These are phyloP conservation scores for Colletotrichum sidae DNA, from an alignment of 2,329 filamentous ascomycete genomes.

Conservation along the genomic window DNA sequence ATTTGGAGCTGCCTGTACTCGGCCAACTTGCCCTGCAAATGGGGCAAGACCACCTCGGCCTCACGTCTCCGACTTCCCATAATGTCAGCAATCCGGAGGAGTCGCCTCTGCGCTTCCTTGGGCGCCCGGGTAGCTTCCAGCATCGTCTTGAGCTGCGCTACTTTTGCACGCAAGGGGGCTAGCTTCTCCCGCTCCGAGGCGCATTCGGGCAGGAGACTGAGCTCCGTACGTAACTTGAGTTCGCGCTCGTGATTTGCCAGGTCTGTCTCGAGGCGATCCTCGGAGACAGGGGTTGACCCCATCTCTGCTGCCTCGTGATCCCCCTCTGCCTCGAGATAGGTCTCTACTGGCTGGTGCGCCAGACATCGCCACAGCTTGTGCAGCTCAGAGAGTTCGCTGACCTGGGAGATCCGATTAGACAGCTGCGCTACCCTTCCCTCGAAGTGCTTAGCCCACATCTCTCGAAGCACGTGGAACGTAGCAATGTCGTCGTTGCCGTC, in stretches of 20 bases:
- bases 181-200: slow-evolving; percentile 1
- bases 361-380: neutral
- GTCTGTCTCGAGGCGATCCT: neutral
- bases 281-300: neutral
- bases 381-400: neutral
- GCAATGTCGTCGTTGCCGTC: neutral
- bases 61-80: too few species aligned
- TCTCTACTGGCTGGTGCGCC: neutral
- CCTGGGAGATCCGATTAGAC: neutral
- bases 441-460: slow-evolving; percentile 4
- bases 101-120: neutral
- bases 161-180: neutral
- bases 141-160: neutral
- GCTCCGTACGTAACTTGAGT: slow-evolving; percentile 1
- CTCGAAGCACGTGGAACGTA: slow-evolving; percentile 1
- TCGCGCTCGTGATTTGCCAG: neutral
- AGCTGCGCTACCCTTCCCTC: neutral
- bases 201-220: slow-evolving; percentile 9
- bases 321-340: neutral
- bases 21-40: too few species aligned
- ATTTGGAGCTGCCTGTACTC: too few species aligned
- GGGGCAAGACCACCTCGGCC: too few species aligned
- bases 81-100: too few species aligned
- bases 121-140: neutral
- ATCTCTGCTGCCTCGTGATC: too few species aligned